Evolutionary conservation across 371 early-diverging fungal species (phyloP).

Genomic region (Mortierella sp.): DNA sequence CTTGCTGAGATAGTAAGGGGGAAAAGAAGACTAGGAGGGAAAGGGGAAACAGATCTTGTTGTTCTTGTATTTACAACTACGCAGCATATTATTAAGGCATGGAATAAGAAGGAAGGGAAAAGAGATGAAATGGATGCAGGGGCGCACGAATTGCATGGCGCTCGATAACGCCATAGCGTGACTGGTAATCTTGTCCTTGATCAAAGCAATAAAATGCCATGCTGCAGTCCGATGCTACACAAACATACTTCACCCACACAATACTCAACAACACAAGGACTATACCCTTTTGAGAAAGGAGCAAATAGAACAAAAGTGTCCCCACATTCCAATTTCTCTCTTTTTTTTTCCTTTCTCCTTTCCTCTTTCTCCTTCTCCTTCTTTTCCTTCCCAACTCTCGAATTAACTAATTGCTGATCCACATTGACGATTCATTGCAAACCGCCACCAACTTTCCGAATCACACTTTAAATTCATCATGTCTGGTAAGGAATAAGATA

Average conservation of each 20-base stretch:
- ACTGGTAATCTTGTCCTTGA: conserved; percentile 25
- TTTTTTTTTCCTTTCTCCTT: conserved; percentile 5
- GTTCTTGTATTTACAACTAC: not conserved
- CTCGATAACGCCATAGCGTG: conserved; percentile 38
- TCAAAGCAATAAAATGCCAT: not conserved
- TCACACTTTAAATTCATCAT: conserved; percentile 15
- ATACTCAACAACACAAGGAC: not conserved
- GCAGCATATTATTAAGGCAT: not conserved
- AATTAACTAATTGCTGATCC: not conserved
- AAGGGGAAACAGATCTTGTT: not conserved
- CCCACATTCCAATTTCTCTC: not conserved
- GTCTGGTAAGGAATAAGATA: conserved; percentile 36
- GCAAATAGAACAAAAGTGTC: not conserved
- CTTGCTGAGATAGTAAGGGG: not conserved
- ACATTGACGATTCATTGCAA: not conserved
- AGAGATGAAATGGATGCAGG: conserved; percentile 17
- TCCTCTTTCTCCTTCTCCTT: not conserved
- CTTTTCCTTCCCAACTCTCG: not conserved
- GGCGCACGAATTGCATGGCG: conserved; percentile 24
- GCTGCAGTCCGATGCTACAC: not conserved
- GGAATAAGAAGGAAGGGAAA: not conserved
- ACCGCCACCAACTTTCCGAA: not conserved
- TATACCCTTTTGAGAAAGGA: not conserved
- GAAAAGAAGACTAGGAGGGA: not conserved
- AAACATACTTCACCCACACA: conserved; percentile 2